phyloP scores from a whole-genome alignment of 2,329 filamentous ascomycete species.

The Cladosporium halotolerans region DNA sequence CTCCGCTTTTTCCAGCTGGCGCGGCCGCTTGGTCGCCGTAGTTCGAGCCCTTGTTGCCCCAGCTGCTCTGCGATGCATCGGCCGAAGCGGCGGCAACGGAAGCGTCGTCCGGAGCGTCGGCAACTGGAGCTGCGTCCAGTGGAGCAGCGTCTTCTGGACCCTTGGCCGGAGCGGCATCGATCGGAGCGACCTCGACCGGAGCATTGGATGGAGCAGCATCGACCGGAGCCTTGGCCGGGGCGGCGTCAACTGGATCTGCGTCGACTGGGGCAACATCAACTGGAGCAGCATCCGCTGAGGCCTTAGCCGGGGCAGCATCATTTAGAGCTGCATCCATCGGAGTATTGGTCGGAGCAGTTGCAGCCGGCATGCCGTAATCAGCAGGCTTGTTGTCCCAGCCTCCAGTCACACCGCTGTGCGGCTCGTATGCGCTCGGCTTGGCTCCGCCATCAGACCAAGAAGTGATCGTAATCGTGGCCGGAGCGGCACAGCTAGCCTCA shows the following conservation, averaged over 20 bases:
- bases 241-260: too few relatives aligned
- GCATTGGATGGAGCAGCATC: too few relatives aligned
- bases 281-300: too few relatives aligned
- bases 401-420: neutral
- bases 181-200: too few relatives aligned
- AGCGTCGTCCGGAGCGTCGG: neutral
- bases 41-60: neutral
- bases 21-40: neutral
- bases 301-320: too few relatives aligned
- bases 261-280: too few relatives aligned
- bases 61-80: neutral
- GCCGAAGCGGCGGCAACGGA: neutral
- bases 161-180: too few relatives aligned
- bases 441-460: neutral
- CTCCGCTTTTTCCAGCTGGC: neutral
- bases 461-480: neutral
- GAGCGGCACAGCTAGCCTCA: neutral
- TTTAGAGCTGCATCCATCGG: too few relatives aligned
- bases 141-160: too few relatives aligned
- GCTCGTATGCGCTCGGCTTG: neutral
- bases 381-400: conserved; percentile 1
- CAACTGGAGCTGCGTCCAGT: too few relatives aligned
- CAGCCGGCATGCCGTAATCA: neutral
- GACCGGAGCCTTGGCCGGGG: too few relatives aligned
- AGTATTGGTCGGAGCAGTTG: neutral